These are phyloP conservation scores for Cladosporium cucumerinum DNA, from an alignment of 2,329 filamentous ascomycete genomes.

Conservation along the genomic window DNA sequence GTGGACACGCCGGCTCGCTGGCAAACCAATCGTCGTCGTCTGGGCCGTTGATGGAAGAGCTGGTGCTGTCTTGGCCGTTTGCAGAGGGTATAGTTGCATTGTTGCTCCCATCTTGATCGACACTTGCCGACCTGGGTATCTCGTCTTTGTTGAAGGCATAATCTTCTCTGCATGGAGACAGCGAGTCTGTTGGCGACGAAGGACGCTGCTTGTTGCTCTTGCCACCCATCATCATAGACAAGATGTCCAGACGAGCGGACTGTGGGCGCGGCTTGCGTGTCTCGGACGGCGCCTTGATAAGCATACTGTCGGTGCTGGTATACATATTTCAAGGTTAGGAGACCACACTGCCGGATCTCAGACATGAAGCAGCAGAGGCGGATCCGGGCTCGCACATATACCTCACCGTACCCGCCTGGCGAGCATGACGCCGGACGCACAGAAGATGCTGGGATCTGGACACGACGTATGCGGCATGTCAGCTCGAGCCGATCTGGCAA, in stretches of 20 bases:
- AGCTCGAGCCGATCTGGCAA: background rate
- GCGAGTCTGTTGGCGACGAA: constrained; percentile 19
- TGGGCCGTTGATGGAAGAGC: background rate
- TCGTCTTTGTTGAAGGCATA: background rate
- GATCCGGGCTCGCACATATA: background rate
- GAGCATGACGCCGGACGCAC: background rate
- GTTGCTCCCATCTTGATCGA: background rate
- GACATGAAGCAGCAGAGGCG: background rate
- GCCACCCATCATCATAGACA: constrained; percentile 16
- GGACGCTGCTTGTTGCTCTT: constrained; percentile 9
- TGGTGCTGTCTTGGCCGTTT: background rate
- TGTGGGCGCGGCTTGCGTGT: constrained; percentile 6
- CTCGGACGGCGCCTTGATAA: background rate
- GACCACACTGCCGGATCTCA: background rate
- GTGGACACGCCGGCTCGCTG: constrained; percentile 4
- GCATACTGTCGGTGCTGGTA: background rate
- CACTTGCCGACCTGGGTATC: background rate
- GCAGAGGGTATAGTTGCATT: background rate
- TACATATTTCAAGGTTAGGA: background rate
- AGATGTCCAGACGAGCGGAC: constrained; percentile 22
- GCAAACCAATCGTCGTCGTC: constrained; percentile 14
- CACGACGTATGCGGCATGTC: constrained; percentile 1
- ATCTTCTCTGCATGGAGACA: constrained; percentile 17
- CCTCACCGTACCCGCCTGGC: background rate
- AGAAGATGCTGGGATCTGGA: background rate